phyloP scores from a whole-genome alignment of 2,329 filamentous ascomycete genomes.

The Colletotrichum sp. region DNA sequence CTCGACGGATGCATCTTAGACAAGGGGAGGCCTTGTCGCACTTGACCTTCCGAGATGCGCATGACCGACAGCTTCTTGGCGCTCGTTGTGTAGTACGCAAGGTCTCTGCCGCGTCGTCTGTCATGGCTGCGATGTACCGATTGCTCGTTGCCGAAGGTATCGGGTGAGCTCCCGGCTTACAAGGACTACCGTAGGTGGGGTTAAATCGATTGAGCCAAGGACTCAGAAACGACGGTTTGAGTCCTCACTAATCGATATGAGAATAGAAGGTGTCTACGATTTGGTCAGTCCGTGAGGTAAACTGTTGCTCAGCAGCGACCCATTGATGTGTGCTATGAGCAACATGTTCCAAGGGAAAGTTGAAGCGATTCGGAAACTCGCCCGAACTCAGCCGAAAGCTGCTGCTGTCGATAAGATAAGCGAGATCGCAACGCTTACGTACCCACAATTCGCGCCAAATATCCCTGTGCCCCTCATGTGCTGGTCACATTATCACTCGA shows the following conservation, averaged over 20 bases:
- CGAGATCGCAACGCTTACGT: background rate
- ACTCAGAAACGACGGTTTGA: background rate
- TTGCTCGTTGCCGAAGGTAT: background rate
- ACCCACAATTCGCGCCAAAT: background rate
- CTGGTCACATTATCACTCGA: background rate
- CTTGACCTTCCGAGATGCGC: slow-evolving; percentile 27
- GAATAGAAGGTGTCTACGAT: background rate
- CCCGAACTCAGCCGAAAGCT: slow-evolving; percentile 2
- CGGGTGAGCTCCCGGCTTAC: background rate
- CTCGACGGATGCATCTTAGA: slow-evolving; percentile 26
- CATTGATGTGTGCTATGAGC: background rate
- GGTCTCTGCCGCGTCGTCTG: background rate
- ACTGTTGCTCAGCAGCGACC: background rate
- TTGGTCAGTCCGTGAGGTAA: background rate
- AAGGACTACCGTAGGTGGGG: background rate
- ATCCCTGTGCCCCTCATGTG: background rate
- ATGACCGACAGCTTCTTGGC: slow-evolving; percentile 26
- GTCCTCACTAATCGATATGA: background rate
- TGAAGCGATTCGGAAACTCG: background rate
- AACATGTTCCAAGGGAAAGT: background rate
- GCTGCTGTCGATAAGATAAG: background rate
- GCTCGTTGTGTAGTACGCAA: slow-evolving; percentile 26
- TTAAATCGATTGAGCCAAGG: background rate
- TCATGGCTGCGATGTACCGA: background rate
- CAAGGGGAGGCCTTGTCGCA: slow-evolving; percentile 30